phyloP scores from a whole-genome alignment of 768 basidiomycete species.

The Lanmaoa pseudosensibilis region DNA sequence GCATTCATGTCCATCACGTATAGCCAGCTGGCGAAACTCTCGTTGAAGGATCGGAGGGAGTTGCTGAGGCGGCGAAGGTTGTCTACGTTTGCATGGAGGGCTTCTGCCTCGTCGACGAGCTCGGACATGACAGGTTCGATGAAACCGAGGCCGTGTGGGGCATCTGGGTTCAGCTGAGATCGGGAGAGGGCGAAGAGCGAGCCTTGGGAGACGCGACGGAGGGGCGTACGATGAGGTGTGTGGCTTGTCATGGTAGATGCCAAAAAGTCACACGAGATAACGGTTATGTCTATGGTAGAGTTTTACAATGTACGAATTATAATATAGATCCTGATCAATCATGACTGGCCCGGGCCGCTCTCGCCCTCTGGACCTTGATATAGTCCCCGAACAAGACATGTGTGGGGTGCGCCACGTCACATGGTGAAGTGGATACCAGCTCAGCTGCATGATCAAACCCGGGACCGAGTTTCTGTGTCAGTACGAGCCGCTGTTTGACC shows the following conservation, averaged over 20 bases:
- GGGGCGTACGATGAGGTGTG: conserved; percentile 68
- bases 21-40: conserved; percentile 88
- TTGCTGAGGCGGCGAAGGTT: conserved; percentile 69
- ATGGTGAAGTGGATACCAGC: neutral
- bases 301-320: neutral
- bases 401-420: neutral
- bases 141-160: conserved; percentile 83
- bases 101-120: conserved; percentile 85
- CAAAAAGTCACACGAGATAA: neutral
- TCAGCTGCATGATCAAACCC: no score
- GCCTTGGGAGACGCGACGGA: conserved; percentile 87
- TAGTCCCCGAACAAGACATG: neutral
- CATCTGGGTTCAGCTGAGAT: conserved; percentile 64
- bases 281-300: no score
- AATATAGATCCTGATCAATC: neutral
- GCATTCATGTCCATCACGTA: conserved; percentile 95
- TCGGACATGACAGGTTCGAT: conserved; percentile 82
- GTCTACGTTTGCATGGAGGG: conserved; percentile 73
- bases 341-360: no score
- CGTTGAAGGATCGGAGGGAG: conserved; percentile 84
- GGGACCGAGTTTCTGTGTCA: neutral
- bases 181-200: conserved; percentile 85
- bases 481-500: neutral
- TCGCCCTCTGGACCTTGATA: no score
- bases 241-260: conserved; percentile 9